Evolutionary conservation across 148 eudicot species (phyloP).

Genomic region (Spergularia bocconei): DNA sequence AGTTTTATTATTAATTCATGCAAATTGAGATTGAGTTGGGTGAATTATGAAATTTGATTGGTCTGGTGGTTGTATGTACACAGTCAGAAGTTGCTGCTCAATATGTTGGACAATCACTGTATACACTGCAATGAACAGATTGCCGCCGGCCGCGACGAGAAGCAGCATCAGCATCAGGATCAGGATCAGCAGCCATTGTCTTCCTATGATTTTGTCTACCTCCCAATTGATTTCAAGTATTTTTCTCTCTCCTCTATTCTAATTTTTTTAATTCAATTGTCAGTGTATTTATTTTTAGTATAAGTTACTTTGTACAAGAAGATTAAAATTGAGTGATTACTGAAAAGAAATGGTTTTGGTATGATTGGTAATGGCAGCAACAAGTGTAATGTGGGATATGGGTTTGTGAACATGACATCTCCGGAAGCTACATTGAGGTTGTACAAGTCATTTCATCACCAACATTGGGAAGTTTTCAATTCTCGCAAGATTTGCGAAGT

Average conservation of each 20-base stretch:
- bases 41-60: too few relatives aligned
- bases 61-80: too few relatives aligned
- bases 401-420: slow-evolving; percentile 96
- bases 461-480: slow-evolving; percentile 93
- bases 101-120: slow-evolving; percentile 98
- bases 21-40: too few relatives aligned
- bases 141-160: slow-evolving; percentile 27
- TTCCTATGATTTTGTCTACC: slow-evolving; percentile 88
- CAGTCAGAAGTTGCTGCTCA: slow-evolving; percentile 90
- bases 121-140: slow-evolving; percentile 92
- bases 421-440: slow-evolving; percentile 78
- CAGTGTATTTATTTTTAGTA: background rate
- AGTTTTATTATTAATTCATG: background rate
- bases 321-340: background rate
- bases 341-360: too few relatives aligned
- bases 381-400: slow-evolving; percentile 97
- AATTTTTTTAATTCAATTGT: background rate
- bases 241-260: slow-evolving; percentile 5
- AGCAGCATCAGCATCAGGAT: background rate
- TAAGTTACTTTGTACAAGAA: too few relatives aligned
- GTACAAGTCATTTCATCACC: slow-evolving; percentile 80
- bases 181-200: slow-evolving; percentile 65
- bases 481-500: slow-evolving; percentile 90
- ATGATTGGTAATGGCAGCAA: slow-evolving; percentile 39
- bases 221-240: slow-evolving; percentile 87